Conservation (phyloP, 2,329 filamentous ascomycete species). For the Beauveria brongniartii region DNA sequence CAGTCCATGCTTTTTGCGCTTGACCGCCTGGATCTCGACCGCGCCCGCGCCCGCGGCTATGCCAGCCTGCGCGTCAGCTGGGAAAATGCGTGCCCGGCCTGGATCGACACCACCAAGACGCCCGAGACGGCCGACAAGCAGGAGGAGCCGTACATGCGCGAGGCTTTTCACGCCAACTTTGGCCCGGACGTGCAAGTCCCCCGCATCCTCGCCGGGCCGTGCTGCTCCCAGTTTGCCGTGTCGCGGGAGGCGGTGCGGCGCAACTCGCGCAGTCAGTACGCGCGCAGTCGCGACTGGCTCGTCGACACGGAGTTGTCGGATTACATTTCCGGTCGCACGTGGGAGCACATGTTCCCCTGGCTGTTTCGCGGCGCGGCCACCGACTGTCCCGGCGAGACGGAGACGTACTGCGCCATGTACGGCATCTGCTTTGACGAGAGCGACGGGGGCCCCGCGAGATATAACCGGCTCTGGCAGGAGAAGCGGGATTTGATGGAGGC, state of each 20-base stretch:
- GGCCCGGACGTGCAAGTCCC: slow-evolving; percentile 18
- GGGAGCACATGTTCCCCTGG: slow-evolving; percentile 28
- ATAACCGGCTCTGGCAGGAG: slow-evolving; percentile 7
- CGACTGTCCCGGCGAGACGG: slow-evolving; percentile 35
- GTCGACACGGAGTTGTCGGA: slow-evolving; percentile 21
- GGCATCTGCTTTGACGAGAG: slow-evolving; percentile 23
- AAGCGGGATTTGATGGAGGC: slow-evolving; percentile 5
- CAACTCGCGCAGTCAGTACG: slow-evolving; percentile 23
- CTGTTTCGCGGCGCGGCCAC: slow-evolving; percentile 26
- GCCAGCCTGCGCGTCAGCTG: slow-evolving; percentile 48
- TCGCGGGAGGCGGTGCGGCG: slow-evolving; percentile 21
- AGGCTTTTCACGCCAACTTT: slow-evolving; percentile 24
- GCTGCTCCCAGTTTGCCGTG: slow-evolving; percentile 29
- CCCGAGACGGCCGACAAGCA: slow-evolving; percentile 17
- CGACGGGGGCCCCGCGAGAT: background rate
- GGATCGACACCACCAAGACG: slow-evolving; percentile 33
- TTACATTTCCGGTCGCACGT: slow-evolving; percentile 24
- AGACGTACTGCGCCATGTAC: slow-evolving; percentile 25
- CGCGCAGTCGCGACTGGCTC: slow-evolving; percentile 22
- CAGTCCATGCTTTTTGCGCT: slow-evolving; percentile 24
- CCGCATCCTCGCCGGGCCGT: slow-evolving; percentile 24
- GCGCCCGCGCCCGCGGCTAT: slow-evolving; percentile 40
- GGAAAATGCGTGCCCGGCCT: slow-evolving; percentile 46
- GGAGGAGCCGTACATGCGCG: slow-evolving; percentile 23
- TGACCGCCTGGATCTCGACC: slow-evolving; percentile 23